A percentile compares a stretch with the other conserved stretches of the same genome.
Conservation (phyloP, 257 asterid species). For the Lantana camara region DNA sequence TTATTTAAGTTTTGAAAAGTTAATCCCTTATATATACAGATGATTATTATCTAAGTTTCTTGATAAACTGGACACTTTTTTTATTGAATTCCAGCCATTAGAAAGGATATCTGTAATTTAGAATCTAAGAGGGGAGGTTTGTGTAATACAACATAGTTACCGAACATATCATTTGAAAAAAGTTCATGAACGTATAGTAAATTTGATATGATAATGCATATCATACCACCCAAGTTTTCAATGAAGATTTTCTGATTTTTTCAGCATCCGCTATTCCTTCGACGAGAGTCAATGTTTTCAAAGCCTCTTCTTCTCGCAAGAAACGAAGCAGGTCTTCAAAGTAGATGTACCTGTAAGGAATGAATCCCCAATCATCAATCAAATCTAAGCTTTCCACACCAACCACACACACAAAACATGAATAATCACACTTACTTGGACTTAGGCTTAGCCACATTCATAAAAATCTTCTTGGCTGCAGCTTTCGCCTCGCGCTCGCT, state of each 20-base stretch:
- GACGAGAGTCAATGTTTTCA: background rate
- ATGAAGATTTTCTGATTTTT: background rate
- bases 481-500: background rate
- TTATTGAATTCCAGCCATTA: too few relatives aligned
- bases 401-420: background rate
- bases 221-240: slow-evolving; percentile 2
- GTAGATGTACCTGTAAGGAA: slow-evolving; percentile 31
- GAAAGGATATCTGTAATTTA: background rate
- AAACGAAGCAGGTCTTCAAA: slow-evolving; percentile 50
- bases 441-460: slow-evolving; percentile 1
- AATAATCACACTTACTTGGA: background rate
- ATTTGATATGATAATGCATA: background rate
- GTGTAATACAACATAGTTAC: background rate
- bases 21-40: too few relatives aligned
- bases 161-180: too few relatives aligned
- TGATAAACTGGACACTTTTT: too few relatives aligned
- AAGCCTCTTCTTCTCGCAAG: slow-evolving; percentile 30
- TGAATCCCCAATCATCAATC: too few relatives aligned
- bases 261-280: background rate
- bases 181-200: background rate
- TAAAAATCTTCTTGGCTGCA: background rate
- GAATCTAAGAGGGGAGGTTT: background rate
- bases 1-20: too few relatives aligned
- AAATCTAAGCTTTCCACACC: background rate
- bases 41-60: too few relatives aligned